Conservation (phyloP, 2,329 filamentous ascomycete genomes). For the Trichoderma afroharzianum region DNA sequence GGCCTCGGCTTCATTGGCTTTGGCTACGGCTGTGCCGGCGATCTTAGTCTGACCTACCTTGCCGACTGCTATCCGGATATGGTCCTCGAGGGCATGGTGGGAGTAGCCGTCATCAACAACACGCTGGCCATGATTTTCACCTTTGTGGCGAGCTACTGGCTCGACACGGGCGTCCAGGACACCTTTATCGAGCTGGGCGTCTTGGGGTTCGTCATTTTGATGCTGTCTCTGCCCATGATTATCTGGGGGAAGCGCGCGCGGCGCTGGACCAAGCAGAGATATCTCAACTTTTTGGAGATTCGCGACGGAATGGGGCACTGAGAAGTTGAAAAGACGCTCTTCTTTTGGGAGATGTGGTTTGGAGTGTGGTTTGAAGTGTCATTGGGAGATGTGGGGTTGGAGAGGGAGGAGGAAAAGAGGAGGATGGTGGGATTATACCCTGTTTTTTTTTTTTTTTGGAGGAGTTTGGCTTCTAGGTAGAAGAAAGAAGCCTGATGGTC, state of each 20-base stretch:
- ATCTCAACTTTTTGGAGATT: constrained; percentile 45
- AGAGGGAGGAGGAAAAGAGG: not conserved
- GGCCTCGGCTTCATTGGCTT: constrained; percentile 57
- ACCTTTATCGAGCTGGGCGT: constrained; percentile 51
- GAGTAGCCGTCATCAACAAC: constrained; percentile 56
- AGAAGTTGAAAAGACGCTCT: not conserved
- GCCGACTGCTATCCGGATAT: constrained; percentile 55
- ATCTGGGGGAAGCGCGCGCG: constrained; percentile 49
- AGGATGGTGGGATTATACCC: not conserved
- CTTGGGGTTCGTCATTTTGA: constrained; percentile 48
- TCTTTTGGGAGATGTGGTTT: not conserved
- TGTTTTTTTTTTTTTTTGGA: not conserved
- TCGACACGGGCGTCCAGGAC: constrained; percentile 43
- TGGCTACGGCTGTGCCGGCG: constrained; percentile 56
- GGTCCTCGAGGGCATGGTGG: constrained; percentile 56
- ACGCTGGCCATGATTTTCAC: constrained; percentile 52
- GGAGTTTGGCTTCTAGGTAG: not conserved
- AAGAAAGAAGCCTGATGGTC: not conserved
- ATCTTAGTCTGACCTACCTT: constrained; percentile 52
- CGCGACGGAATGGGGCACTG: constrained; percentile 39
- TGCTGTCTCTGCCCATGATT: constrained; percentile 52
- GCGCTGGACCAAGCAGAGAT: constrained; percentile 44
- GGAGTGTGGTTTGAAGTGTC: not conserved
- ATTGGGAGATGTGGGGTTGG: not conserved
- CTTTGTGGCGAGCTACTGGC: constrained; percentile 48